phyloP scores from a whole-genome alignment of 192 early-diverging fungal genomes.

The Gamsiella multidivaricata region DNA sequence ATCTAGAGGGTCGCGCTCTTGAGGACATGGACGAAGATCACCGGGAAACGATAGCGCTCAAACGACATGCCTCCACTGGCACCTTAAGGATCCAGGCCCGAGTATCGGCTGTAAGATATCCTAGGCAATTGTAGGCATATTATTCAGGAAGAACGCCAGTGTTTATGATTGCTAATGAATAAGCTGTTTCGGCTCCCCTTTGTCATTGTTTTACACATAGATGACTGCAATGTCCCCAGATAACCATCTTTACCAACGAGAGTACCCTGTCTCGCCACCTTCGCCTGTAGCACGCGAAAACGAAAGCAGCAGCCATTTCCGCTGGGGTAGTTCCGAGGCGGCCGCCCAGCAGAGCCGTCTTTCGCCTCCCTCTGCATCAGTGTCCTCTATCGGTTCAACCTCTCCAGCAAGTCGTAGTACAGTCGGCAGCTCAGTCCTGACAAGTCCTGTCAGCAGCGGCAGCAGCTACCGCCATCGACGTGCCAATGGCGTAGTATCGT shows the following conservation, averaged over 20 bases:
- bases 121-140: neutral
- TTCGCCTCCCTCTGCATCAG: conserved; percentile 26
- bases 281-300: conserved; percentile 24
- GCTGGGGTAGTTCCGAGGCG: conserved; percentile 33
- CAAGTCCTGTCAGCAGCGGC: neutral
- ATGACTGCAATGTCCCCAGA: conserved; percentile 9
- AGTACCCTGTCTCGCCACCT: conserved; percentile 17
- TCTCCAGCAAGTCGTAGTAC: conserved; percentile 16
- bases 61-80: conserved; percentile 46
- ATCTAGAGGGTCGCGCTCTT: neutral
- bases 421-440: neutral
- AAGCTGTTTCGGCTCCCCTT: neutral
- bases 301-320: conserved; percentile 23
- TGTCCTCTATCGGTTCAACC: conserved; percentile 27
- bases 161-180: neutral
- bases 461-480: conserved; percentile 14
- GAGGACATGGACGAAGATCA: conserved; percentile 40
- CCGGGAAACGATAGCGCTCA: conserved; percentile 14
- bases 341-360: conserved; percentile 6
- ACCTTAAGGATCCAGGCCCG: conserved; percentile 16
- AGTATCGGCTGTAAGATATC: conserved; percentile 19
- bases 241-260: conserved; percentile 18
- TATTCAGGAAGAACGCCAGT: neutral
- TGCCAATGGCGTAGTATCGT: conserved; percentile 41
- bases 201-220: neutral